phyloP scores from a whole-genome alignment of 352 stramenopile species.

The Phytophthora pini region DNA sequence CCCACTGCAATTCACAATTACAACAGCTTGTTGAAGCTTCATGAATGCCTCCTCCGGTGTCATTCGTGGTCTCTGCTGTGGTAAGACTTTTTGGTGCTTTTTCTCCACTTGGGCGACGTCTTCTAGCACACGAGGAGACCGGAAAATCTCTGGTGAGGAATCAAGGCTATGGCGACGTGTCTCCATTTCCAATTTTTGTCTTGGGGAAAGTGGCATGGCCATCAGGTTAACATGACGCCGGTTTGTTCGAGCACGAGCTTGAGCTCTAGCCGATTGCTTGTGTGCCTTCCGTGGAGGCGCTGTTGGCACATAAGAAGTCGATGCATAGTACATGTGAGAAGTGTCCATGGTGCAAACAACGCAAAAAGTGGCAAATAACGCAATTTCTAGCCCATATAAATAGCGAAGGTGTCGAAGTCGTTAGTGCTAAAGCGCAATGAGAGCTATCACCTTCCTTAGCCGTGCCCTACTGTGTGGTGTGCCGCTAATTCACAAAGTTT shows the following conservation, averaged over 20 bases:
- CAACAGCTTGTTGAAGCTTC: constrained; percentile 31
- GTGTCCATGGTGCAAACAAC: constrained; percentile 23
- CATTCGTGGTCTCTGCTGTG: constrained; percentile 13
- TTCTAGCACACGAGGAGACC: constrained; percentile 38
- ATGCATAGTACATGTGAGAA: constrained; percentile 23
- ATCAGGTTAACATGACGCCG: constrained; percentile 17
- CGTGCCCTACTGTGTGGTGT: background rate
- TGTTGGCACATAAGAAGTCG: constrained; percentile 12
- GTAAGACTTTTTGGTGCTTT: background rate
- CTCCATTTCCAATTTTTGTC: constrained; percentile 3
- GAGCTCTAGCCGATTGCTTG: constrained; percentile 42
- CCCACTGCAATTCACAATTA: background rate
- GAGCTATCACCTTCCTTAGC: constrained; percentile 2
- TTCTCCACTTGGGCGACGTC: constrained; percentile 45
- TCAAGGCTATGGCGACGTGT: constrained; percentile 2
- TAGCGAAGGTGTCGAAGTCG: constrained; percentile 10
- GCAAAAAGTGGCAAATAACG: background rate
- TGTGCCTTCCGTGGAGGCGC: constrained; percentile 14
- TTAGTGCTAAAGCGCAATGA: constrained; percentile 8
- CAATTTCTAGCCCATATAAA: constrained; percentile 12
- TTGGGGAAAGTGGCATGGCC: constrained; percentile 2
- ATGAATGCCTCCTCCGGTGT: constrained; percentile 40
- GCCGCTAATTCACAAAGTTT: background rate
- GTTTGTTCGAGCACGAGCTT: constrained; percentile 24
- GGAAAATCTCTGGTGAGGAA: constrained; percentile 27